Evolutionary conservation across 2,329 filamentous ascomycete species (phyloP), one percentile per base, ranked within the genome.

Genomic region (Paracorniculantispora psalliotae): DNA sequence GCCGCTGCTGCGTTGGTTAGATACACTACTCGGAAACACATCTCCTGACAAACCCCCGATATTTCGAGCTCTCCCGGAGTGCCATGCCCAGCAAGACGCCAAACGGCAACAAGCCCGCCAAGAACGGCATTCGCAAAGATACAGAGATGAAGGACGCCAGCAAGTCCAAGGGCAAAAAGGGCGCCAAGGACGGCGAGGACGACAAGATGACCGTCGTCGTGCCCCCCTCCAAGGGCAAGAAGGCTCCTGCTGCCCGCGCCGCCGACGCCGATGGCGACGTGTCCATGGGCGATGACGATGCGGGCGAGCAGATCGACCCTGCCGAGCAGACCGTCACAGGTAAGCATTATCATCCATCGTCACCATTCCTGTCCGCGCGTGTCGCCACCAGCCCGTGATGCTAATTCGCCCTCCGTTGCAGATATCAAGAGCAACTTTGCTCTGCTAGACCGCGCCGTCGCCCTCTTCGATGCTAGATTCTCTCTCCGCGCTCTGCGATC

Each of bases 361-460:
- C 37, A 21, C 39, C 21, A 48, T n/a, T 49, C 46, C 47, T 26
- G n/a, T n/a, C n/a, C n/a, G n/a, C 15, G 10, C 23, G 2, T 30
- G 26, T 63, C 62, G 39, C 62, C 54, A 21, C 30, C 9, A 47
- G 55, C 59, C 67, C 71, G 59, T 70, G 3, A 28, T 23, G 2
- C n/a, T 57, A 49, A 57, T n/a, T 19, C 26, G 9, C 62, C 41
- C 50, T 41, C 43, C 28, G 33, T 37, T 3, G 19, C 26, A 97
- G 94, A 97, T 75, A 96, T 99, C 78, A 94, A 92, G 77, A 88
- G 85, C 81, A 97, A 96, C 77, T 97, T 97, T 72, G 85, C 86
- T 55, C 83, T 99, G 64, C 83, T 99, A 70, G 92, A 97, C 70
- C 89, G 92, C 69, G 94, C 92, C 65, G 93, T 99, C 64, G 82